Evolutionary conservation across 345 rosid species (phyloP).

Genomic region (Diplotaxis tenuifolia): DNA sequence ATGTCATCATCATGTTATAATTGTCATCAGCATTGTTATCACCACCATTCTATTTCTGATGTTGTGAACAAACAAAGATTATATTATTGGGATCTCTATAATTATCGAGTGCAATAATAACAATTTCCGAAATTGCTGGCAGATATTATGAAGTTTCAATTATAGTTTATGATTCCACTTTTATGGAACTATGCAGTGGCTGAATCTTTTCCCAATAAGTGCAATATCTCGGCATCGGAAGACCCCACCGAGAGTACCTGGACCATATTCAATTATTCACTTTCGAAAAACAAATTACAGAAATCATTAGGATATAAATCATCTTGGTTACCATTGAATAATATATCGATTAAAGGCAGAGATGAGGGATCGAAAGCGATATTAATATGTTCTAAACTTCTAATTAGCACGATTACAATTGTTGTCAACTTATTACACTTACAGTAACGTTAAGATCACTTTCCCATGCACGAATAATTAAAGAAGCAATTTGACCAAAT

Average conservation of each 20-base stretch:
- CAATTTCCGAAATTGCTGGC: slow-evolving; percentile 1
- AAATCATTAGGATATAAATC: neutral
- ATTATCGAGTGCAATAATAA: slow-evolving; percentile 23
- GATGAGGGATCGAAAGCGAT: neutral
- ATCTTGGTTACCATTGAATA: neutral
- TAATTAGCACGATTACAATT: neutral
- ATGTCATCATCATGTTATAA: slow-evolving; percentile 16
- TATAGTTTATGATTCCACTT: slow-evolving; percentile 18
- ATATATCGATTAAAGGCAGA: neutral
- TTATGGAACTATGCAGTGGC: slow-evolving; percentile 32
- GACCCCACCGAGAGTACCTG: slow-evolving; percentile 20
- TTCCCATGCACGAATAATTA: slow-evolving; percentile 18
- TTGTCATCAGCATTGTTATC: slow-evolving; percentile 4
- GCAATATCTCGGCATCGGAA: slow-evolving; percentile 11
- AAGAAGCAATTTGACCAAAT: neutral
- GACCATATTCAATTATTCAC: slow-evolving; percentile 4
- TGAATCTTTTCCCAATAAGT: slow-evolving; percentile 21
- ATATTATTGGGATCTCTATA: slow-evolving; percentile 5
- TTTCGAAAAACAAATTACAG: neutral
- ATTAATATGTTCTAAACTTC: neutral
- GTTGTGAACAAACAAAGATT: neutral
- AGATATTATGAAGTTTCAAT: neutral
- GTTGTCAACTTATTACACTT: neutral
- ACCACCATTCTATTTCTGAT: neutral
- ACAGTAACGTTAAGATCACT: neutral